phyloP scores from a whole-genome alignment of 495 filamentous ascomycete species.

The Oidiodendron maius region DNA sequence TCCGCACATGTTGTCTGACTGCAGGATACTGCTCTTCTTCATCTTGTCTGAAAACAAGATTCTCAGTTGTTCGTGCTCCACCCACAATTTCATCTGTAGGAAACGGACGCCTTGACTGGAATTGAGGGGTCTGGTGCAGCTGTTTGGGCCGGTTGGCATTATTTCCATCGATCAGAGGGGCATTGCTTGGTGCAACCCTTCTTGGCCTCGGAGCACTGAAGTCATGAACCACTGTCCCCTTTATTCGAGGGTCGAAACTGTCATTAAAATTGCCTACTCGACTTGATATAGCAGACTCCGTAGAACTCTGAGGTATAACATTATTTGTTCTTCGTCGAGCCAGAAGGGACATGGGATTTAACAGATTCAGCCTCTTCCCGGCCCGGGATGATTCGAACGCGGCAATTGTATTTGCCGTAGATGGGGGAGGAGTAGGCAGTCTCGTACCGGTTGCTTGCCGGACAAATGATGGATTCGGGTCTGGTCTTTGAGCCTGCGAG shows the following conservation, averaged over 20 bases:
- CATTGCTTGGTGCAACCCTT: constrained; percentile 39
- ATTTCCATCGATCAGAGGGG: constrained; percentile 21
- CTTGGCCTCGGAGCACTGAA: constrained; percentile 73
- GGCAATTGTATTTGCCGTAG: constrained; percentile 7
- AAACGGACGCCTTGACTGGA: too few species aligned
- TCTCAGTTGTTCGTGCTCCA: constrained; percentile 21
- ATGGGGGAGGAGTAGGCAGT: constrained; percentile 29
- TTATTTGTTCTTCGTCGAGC: constrained; percentile 51
- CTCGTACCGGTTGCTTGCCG: constrained; percentile 27
- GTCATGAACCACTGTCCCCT: constrained; percentile 80
- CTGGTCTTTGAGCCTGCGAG: constrained; percentile 15
- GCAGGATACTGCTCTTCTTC: constrained; percentile 51
- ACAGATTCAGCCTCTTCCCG: constrained; percentile 58
- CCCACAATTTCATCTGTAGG: constrained; percentile 8
- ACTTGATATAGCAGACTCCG: constrained; percentile 14
- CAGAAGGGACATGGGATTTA: constrained; percentile 63
- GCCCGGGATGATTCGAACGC: constrained; percentile 16
- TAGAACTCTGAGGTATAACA: constrained; percentile 39
- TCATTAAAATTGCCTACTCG: constrained; percentile 40
- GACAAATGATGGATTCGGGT: constrained; percentile 15
- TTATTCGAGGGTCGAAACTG: constrained; percentile 74
- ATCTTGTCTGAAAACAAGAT: constrained; percentile 59
- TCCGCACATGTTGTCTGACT: constrained; percentile 27
- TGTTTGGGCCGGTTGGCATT: too few species aligned
- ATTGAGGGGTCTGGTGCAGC: too few species aligned